Conservation (phyloP, 2,329 filamentous ascomycete species). For the Fusarium fujikuroi region DNA sequence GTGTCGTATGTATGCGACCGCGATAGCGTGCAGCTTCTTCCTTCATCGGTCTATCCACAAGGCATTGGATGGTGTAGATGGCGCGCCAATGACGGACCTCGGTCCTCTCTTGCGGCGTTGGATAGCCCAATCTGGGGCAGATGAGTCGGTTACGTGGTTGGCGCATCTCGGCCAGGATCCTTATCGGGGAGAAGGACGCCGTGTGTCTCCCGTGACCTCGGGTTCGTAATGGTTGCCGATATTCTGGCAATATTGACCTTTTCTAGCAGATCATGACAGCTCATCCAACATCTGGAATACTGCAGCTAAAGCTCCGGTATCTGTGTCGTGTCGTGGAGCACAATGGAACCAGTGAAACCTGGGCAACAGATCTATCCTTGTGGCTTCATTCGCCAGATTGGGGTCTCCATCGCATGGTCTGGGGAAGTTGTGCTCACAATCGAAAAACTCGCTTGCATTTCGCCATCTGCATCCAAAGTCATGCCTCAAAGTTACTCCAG, state of each 20-base stretch:
- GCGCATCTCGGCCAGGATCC: conserved; percentile 19
- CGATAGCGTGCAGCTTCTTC: conserved; percentile 16
- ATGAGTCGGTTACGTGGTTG: conserved; percentile 34
- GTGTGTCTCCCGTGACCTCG: conserved; percentile 29
- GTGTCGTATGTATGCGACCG: conserved; percentile 16
- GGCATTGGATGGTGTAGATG: conserved; percentile 13
- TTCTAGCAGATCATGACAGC: conserved; percentile 37
- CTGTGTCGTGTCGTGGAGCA: conserved; percentile 21
- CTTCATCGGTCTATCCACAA: conserved; percentile 17
- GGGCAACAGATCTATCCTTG: conserved; percentile 5
- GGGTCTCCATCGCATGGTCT: conserved; percentile 15
- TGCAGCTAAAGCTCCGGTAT: conserved; percentile 36
- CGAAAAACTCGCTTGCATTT: conserved; percentile 25
- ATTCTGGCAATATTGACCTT: conserved; percentile 19
- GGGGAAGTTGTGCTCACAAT: conserved; percentile 5
- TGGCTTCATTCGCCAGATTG: conserved; percentile 26
- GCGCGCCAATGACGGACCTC: conserved; percentile 35
- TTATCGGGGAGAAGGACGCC: conserved; percentile 25
- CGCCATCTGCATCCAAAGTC: conserved; percentile 34
- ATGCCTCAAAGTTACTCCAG: conserved; percentile 34
- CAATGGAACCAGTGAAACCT: conserved; percentile 20
- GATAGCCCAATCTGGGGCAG: conserved; percentile 31
- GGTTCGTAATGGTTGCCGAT: conserved; percentile 21
- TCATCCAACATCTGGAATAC: conserved; percentile 34
- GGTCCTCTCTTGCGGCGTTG: conserved; percentile 22